A percentile compares a stretch with the other conserved stretches of the same genome.
phyloP scores from a whole-genome alignment of 257 asterid genomes.

The Asclepias syriaca region DNA sequence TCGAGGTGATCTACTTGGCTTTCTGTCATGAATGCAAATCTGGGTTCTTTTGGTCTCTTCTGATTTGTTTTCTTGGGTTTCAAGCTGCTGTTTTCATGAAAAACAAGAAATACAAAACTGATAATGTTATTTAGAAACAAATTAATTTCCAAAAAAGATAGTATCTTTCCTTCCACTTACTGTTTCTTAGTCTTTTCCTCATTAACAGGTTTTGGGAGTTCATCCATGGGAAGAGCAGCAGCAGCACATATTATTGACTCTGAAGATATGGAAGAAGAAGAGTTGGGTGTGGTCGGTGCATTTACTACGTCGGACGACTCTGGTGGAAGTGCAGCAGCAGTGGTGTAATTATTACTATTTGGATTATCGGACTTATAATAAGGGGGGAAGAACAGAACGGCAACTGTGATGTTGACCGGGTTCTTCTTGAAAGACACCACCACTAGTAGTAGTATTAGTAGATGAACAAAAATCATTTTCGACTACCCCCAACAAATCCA shows the following conservation, averaged over 20 bases:
- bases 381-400: background rate
- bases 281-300: conserved; percentile 60
- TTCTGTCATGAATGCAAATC: conserved; percentile 88
- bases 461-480: conserved; percentile 33
- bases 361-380: background rate
- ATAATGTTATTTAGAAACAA: too few relatives aligned
- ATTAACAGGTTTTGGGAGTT: conserved; percentile 12
- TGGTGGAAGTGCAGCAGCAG: conserved; percentile 16
- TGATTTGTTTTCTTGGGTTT: conserved; percentile 45
- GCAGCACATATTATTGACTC: conserved; percentile 34
- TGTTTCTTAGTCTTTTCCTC: conserved; percentile 34
- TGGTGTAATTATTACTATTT: background rate
- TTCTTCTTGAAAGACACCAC: too few relatives aligned
- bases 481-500: conserved; percentile 53
- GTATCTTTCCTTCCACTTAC: conserved; percentile 19
- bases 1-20: conserved; percentile 77
- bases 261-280: conserved; percentile 61
- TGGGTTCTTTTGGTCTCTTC: conserved; percentile 55
- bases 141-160: background rate
- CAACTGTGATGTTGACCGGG: too few relatives aligned
- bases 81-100: conserved; percentile 28
- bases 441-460: conserved; percentile 5
- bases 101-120: background rate
- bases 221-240: conserved; percentile 16
- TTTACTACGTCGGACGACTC: conserved; percentile 13